Base-by-base conservation (phyloP, 768 basidiomycete species). In the Amylocystis lapponica region DNA sequence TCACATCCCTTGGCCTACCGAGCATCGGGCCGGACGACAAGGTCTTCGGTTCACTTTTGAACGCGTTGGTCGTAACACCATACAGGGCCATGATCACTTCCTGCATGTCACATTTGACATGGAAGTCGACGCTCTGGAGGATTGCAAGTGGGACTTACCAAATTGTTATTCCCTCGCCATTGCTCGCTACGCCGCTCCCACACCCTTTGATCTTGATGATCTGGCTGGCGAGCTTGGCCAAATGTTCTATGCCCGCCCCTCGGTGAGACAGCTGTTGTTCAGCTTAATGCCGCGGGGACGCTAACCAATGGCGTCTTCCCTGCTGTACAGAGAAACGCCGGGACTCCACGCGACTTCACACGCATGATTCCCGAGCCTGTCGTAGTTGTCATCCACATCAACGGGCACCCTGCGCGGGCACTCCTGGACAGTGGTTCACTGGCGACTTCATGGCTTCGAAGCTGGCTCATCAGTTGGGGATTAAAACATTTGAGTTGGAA, bases 381-480 rank as follows among this genome's bases (percentile, higher is more conserved):
- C 0, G 56, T 68, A 0, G 51, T 72, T 0, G 55, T 55, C 0
- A 56, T 64, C 0, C 29, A 50, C 0, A 45, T 72, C 1, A 66
- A 72, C 47, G 67, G 62, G 0, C 43, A 66, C 2, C 59, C 61
- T 0, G 62, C 49, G 0, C 44, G 58, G 2, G 67, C 70, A 0
- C 44, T 74, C 5, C 19, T 71, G 0, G 69, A 71, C 43, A 58
- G 60, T 0, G 70, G 69, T 0, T 71, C 66, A 0, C 42, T 67
- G 1, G 66, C 67, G 71, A 73, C 46, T 71, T 74, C 41, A 60
- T 74, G 21, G 67, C 67, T 0, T 51, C 61, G 0, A 62, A 53
- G 1, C 19, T 72, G 0, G 65, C 61, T 0, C 63, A 69, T 37
- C 71, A 74, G 45, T 43, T 73, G 3, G 54, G 58, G 2, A 27